These are phyloP conservation scores for Mortierella sp. DNA, from an alignment of 371 early-diverging fungal genomes.

Conservation along the genomic window DNA sequence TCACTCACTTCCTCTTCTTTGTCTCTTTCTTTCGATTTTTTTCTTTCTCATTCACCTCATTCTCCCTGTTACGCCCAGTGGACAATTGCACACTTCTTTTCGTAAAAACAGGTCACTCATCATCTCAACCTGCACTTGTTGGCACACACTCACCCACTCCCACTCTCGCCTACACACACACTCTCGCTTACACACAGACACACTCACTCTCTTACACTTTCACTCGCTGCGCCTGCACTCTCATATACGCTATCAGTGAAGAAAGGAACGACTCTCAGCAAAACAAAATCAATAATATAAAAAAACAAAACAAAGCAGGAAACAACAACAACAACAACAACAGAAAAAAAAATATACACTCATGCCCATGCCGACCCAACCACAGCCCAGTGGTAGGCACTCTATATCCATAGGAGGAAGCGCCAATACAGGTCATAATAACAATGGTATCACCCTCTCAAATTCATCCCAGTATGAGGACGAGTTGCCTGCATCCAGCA, in stretches of 20 bases:
- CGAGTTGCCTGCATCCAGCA: slow-evolving; percentile 36
- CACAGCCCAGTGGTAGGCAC: slow-evolving; percentile 44
- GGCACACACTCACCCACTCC: too few species aligned
- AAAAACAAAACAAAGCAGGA: background rate
- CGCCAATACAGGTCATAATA: slow-evolving; percentile 5
- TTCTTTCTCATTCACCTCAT: background rate
- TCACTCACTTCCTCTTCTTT: background rate
- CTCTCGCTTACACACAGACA: too few species aligned
- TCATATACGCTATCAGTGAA: background rate
- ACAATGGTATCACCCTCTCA: slow-evolving; percentile 20
- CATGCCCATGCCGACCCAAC: slow-evolving; percentile 54
- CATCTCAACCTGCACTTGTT: too few species aligned
- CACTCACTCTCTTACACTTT: background rate
- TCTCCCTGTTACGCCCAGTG: background rate
- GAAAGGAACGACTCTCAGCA: background rate
- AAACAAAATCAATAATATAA: too few species aligned
- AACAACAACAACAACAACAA: background rate
- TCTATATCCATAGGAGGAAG: slow-evolving; percentile 19
- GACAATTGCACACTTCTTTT: background rate
- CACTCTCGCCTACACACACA: too few species aligned
- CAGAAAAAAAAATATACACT: background rate
- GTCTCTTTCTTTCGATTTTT: background rate
- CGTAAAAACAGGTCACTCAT: too few species aligned
- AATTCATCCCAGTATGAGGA: slow-evolving; percentile 41
- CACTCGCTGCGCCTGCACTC: background rate